phyloP scores from a whole-genome alignment of 2,329 filamentous ascomycete species.

The Dactylellina sp. region DNA sequence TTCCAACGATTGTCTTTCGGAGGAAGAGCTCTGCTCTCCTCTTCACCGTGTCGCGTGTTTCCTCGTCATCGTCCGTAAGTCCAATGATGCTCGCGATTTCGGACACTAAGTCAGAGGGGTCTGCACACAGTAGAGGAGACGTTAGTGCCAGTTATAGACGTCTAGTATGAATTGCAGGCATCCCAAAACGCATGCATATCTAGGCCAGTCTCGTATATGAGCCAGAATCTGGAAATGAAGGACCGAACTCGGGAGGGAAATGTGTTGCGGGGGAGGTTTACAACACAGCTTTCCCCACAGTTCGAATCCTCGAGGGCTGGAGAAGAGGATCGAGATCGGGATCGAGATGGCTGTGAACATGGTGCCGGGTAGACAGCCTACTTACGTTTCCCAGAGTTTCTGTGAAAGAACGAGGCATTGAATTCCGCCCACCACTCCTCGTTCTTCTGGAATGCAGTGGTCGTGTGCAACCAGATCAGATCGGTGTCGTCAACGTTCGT shows the following conservation, averaged over 20 bases:
- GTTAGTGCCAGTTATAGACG: not conserved
- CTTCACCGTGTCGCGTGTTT: conserved; percentile 39
- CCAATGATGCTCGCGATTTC: conserved; percentile 41
- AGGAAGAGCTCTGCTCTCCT: conserved; percentile 39
- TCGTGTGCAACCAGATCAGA: conserved; percentile 52
- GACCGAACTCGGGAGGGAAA: not conserved
- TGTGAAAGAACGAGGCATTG: conserved; percentile 53
- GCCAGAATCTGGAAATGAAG: too few relatives aligned
- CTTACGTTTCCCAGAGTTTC: conserved; percentile 38
- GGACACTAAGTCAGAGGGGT: conserved; percentile 41
- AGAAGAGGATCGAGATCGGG: too few relatives aligned
- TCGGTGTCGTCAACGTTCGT: conserved; percentile 36
- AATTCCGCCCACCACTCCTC: conserved; percentile 45
- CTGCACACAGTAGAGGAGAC: conserved; percentile 1
- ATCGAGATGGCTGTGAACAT: too few relatives aligned
- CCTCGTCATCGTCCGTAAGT: conserved; percentile 42
- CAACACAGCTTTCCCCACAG: too few relatives aligned
- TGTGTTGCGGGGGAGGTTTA: conserved; percentile 17
- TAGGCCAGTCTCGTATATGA: too few relatives aligned
- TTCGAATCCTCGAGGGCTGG: too few relatives aligned
- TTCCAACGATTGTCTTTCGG: conserved; percentile 40
- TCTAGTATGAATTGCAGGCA: too few relatives aligned
- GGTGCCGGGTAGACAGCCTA: not conserved
- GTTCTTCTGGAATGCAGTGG: conserved; percentile 37
- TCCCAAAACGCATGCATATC: too few relatives aligned